Conservation (phyloP, 495 filamentous ascomycete species). For the Darksidea phi region DNA sequence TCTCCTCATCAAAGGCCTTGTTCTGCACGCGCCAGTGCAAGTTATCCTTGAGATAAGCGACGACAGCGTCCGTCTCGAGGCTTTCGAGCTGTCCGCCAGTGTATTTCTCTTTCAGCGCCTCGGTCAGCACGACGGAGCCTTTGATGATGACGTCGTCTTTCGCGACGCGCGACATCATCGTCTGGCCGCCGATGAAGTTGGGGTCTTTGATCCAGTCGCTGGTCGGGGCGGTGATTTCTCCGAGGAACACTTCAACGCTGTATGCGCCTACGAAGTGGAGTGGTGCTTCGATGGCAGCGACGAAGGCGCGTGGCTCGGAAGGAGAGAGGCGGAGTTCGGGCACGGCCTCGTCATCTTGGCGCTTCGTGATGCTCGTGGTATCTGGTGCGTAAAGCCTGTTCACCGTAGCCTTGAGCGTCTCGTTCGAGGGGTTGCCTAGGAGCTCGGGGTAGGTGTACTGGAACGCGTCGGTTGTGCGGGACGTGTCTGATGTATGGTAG, state of each 20-base stretch:
- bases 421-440: conserved; percentile 19
- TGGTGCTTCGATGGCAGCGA: no score
- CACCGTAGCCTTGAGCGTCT: conserved; percentile 9
- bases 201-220: not conserved
- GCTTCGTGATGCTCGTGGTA: not conserved
- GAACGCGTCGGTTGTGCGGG: conserved; percentile 42
- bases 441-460: conserved; percentile 64
- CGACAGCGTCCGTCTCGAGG: not conserved
- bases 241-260: not conserved
- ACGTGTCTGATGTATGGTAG: conserved; percentile 44
- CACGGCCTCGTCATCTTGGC: not conserved
- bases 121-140: not conserved
- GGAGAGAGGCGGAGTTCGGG: no score
- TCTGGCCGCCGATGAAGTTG: not conserved
- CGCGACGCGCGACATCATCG: not conserved
- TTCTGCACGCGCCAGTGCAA: no score
- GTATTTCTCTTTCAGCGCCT: not conserved
- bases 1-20: no score
- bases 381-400: conserved; percentile 6
- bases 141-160: not conserved
- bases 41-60: not conserved
- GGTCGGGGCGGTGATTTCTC: not conserved
- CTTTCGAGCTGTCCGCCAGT: not conserved
- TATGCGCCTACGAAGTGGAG: no score
- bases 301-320: not conserved